phyloP scores from a whole-genome alignment of 495 filamentous ascomycete species.

The Talaromyces liani region DNA sequence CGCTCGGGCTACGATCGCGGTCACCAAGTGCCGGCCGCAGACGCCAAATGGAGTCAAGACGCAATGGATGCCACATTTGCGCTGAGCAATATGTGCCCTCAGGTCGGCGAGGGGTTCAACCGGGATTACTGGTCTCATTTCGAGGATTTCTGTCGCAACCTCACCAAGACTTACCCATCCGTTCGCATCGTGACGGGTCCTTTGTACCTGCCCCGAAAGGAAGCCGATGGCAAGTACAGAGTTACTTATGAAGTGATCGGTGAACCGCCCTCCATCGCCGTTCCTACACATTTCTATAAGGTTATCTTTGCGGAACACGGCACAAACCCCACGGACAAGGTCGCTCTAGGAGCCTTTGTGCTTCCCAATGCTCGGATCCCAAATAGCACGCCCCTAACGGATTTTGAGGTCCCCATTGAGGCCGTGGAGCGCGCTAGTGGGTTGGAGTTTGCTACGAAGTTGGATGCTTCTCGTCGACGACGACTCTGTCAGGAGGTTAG shows the following conservation, averaged over 20 bases:
- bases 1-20: conserved; percentile 74
- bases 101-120: conserved; percentile 97
- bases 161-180: conserved; percentile 73
- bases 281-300: conserved; percentile 98
- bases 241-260: conserved; percentile 97
- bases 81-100: conserved; percentile 94
- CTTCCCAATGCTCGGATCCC: conserved; percentile 87
- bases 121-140: conserved; percentile 98
- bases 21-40: conserved; percentile 87
- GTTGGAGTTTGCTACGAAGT: conserved; percentile 76
- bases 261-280: conserved; percentile 84
- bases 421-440: conserved; percentile 86
- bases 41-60: conserved; percentile 88
- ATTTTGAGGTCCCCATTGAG: conserved; percentile 93
- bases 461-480: conserved; percentile 66
- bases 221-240: conserved; percentile 87
- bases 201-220: conserved; percentile 77
- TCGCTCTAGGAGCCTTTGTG: conserved; percentile 90
- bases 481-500: conserved; percentile 77
- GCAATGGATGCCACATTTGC: conserved; percentile 94
- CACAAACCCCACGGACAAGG: conserved; percentile 49
- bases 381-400: conserved; percentile 72
- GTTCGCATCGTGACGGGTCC: conserved; percentile 92
- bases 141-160: conserved; percentile 86
- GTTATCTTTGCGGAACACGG: conserved; percentile 93